Base-by-base conservation (phyloP, 495 filamentous ascomycete species). In the Penicillium turbatum region DNA sequence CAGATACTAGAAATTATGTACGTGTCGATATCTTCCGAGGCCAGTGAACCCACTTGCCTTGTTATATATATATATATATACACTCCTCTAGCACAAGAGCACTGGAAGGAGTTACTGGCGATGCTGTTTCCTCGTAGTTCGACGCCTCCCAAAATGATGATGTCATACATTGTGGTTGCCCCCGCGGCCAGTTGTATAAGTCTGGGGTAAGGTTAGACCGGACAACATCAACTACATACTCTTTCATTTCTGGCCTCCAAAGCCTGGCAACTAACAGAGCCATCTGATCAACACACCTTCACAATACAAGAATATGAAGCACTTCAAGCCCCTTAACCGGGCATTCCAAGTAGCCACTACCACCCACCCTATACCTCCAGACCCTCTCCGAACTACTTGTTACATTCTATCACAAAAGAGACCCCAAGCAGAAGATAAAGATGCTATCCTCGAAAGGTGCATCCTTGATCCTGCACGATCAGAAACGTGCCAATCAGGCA, bases 401-500 rank as follows among this genome's bases (percentile, higher is more conserved):
- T 36, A 48, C 27, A 36, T 50, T 12, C 36, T 40, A 32, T 0
- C 36, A 17, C 13, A 31, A 5, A 40, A 40, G 12, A 13, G 2
- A 0, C 7, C 27, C 9, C 38, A 34, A 21, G 30, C 6, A 30
- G 19, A 35, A 17, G 21, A 49, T 26, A 15, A 40, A 16, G 17
- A 42, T 16, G 12, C 15, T 9, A 19, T 44, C 62, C 53, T 63
- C 0, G 65, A 68, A n/a, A 42, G 67, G 26, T 54, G 58, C 24
- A 47, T 60, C n/a, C 65, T 70, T 12, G 56, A 54, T 17, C 63
- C 63, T 5, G 57, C 60, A n/a, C 49, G 56, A 15, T 30, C 53
- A 1, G 67, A 70, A 27, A 68, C 55, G 21, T 67, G 61, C 21
- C 56, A 63, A 36, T 59, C 55, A 15, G 67, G 67, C 47, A 63